Conservation (phyloP, 768 basidiomycete species). For the Hemileccinum impolitum region DNA sequence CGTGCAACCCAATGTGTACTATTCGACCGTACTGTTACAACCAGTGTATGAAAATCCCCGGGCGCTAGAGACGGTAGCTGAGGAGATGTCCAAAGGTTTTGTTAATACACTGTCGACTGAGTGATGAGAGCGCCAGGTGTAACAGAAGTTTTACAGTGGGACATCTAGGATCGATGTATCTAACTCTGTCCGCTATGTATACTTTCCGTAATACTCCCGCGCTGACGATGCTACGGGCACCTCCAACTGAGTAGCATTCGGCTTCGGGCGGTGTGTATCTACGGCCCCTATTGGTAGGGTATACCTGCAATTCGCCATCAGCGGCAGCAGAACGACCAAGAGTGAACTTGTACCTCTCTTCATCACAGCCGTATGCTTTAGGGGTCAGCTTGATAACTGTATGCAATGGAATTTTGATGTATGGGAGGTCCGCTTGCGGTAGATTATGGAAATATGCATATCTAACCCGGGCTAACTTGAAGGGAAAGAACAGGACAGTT, state of each 20-base stretch:
- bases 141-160: too few relatives aligned
- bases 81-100: too few relatives aligned
- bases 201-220: constrained; percentile 37
- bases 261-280: constrained; percentile 83
- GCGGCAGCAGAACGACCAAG: neutral
- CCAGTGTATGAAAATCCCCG: too few relatives aligned
- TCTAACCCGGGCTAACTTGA: constrained; percentile 36
- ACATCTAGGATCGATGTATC: neutral
- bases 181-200: constrained; percentile 6
- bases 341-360: constrained; percentile 65
- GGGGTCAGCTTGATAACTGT: constrained; percentile 98
- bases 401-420: constrained; percentile 95
- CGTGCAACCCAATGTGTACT: too few relatives aligned
- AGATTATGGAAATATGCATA: constrained; percentile 97
- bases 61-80: too few relatives aligned
- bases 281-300: constrained; percentile 89
- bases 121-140: too few relatives aligned
- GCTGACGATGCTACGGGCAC: constrained; percentile 15
- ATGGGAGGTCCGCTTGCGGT: constrained; percentile 90
- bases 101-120: too few relatives aligned
- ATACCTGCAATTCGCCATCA: constrained; percentile 49
- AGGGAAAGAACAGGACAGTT: neutral
- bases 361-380: constrained; percentile 97
- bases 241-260: constrained; percentile 19
- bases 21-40: too few relatives aligned